Evolutionary conservation across 2,329 filamentous ascomycete genomes (phyloP), one percentile per base, ranked within the genome.

Genomic region (Pseudopithomyces maydicus): DNA sequence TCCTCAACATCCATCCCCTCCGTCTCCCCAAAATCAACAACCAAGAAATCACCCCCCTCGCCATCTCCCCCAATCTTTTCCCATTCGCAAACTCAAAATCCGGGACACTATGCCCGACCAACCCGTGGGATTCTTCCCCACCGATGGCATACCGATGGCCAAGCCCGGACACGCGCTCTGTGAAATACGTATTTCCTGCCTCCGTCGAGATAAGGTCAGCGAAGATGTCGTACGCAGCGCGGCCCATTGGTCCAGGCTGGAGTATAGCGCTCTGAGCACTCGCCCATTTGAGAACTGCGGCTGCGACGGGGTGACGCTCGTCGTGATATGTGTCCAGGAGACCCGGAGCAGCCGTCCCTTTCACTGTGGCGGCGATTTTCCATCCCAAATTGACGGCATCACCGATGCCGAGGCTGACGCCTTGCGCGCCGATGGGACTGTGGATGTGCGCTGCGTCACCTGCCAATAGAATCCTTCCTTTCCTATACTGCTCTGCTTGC

Each of bases 361-460:
- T 43, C 2, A 54, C 12, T 3, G 51, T 49, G 3, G 43, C 33
- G 2, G 52, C 54, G 12, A 62, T 33, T 20, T 62, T 62, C 59
- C 59, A 62, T 2, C 52, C 56, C 2, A 62, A 56, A 46, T 62
- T 62, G 12, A 56, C 44, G 11, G 56, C 53, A 42, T 62, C 59
- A 2, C 19, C 46, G 36, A 62, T 52, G 10, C 59, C 56, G 0
- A 57, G 47, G 38, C 59, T 62, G 1, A 47, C 41, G 4, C 59
- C 59, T 15, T 53, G 49, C 3, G 51, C 59, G 6, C 56, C 56
- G 4, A 32, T 36, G 1, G 59, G 59, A 11, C 56, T 49, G 19
- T 56, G 49, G 6, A 23, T 43, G 26, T 62, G 59, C 12, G 56
- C 59, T 8, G 57, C 53, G 50, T 62, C 59, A 3, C 57, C 57